A percentile compares a stretch with the other conserved stretches of the same genome.
Evolutionary conservation across 1,139 yeast genomes (phyloP).

Genomic region (Blastobotrys niveus): DNA sequence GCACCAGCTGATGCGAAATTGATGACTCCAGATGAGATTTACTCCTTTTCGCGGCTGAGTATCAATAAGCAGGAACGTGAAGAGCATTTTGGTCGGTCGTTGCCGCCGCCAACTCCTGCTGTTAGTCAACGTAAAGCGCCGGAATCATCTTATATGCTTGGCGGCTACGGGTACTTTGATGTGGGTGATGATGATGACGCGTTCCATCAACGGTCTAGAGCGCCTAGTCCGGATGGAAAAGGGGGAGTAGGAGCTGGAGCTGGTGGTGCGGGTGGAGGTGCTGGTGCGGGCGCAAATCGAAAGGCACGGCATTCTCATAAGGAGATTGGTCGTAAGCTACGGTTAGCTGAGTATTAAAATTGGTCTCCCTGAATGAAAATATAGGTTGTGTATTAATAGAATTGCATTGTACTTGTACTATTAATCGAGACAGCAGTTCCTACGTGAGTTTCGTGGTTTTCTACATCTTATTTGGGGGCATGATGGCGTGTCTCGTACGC

Average conservation of each 20-base stretch:
- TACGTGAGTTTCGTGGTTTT: too few species aligned
- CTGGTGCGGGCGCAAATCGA: slow-evolving; percentile 37
- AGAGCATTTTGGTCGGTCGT: slow-evolving; percentile 24
- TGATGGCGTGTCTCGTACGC: too few species aligned
- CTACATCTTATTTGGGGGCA: too few species aligned
- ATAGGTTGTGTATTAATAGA: too few species aligned
- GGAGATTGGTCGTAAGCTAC: slow-evolving; percentile 66
- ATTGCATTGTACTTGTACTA: too few species aligned
- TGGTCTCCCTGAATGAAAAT: too few species aligned
- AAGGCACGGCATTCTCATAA: slow-evolving; percentile 29
- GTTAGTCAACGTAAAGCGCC: slow-evolving; percentile 14
- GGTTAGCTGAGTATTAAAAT: slow-evolving; percentile 61
- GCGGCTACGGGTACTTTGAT: slow-evolving; percentile 77
- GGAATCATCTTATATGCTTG: slow-evolving; percentile 49
- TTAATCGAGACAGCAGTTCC: too few species aligned
- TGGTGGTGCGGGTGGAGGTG: too few species aligned
- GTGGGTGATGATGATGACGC: slow-evolving; percentile 58
- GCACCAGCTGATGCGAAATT: slow-evolving; percentile 11
- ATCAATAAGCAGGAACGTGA: slow-evolving; percentile 1
- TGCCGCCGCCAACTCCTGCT: slow-evolving; percentile 16
- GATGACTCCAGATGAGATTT: slow-evolving; percentile 10
- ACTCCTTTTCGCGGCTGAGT: not conserved
- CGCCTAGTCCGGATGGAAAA: slow-evolving; percentile 66
- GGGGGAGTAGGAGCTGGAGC: too few species aligned
- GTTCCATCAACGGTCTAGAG: slow-evolving; percentile 46